phyloP scores from a whole-genome alignment of 768 basidiomycete species.

The Termitomyces sp. region DNA sequence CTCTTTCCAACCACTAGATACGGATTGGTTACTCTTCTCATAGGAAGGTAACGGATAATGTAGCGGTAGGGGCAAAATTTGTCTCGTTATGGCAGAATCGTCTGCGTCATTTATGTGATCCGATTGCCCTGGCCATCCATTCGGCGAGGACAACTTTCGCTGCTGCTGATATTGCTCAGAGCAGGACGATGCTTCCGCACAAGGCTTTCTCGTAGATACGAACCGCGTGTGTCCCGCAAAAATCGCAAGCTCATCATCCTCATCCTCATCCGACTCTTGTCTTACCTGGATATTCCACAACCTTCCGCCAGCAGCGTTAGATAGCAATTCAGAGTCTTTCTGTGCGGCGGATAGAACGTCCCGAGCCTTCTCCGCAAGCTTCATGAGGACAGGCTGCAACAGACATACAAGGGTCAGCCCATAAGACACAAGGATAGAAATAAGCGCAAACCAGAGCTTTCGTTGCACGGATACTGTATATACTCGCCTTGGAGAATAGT shows the following conservation, averaged over 20 bases:
- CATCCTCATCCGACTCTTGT: conserved; percentile 47
- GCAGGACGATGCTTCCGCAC: not conserved
- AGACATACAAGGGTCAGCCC: not conserved
- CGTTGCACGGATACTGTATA: conserved; percentile 52
- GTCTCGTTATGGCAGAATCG: not conserved
- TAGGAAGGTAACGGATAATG: conserved; percentile 17
- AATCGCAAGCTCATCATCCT: conserved; percentile 62
- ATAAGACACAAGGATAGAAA: not conserved
- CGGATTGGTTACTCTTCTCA: conserved; percentile 9
- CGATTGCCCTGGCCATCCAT: not conserved
- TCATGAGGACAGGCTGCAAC: conserved; percentile 50
- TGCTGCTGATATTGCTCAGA: not conserved
- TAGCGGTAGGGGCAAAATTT: not conserved
- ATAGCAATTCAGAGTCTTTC: conserved; percentile 24
- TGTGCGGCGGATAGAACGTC: conserved; percentile 40
- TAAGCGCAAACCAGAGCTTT: conserved; percentile 52
- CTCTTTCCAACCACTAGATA: not conserved
- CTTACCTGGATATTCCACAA: conserved; percentile 42
- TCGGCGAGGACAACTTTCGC: not conserved
- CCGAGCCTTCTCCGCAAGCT: conserved; percentile 63
- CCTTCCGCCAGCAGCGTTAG: conserved; percentile 30
- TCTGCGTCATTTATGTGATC: conserved; percentile 2
- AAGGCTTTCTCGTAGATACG: conserved; percentile 39
- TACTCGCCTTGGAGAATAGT: conserved; percentile 59
- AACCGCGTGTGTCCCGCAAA: conserved; percentile 65